A percentile compares a stretch with the other conserved stretches of the same genome.
phyloP scores from a whole-genome alignment of 352 stramenopile genomes.

The Phytophthora fragariae region DNA sequence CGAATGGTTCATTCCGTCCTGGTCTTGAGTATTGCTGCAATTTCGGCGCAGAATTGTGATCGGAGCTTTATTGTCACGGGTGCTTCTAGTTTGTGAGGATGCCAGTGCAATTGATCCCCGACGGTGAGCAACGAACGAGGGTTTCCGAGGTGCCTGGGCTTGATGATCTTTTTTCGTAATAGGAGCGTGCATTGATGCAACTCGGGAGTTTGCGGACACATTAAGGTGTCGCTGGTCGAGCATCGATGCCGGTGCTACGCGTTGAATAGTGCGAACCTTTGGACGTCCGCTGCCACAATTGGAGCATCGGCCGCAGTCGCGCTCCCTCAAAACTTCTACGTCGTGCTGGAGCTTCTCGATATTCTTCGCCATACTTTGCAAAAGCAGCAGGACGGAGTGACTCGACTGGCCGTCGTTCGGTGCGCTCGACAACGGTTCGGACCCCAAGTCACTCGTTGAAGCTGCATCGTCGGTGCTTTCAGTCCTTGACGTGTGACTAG shows the following conservation, averaged over 20 bases:
- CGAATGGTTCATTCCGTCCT: neutral
- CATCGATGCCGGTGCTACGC: neutral
- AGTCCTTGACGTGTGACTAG: neutral
- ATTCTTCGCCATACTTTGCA: slow-evolving; percentile 3
- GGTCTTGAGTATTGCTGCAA: neutral
- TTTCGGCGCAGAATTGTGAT: neutral
- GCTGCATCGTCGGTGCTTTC: neutral
- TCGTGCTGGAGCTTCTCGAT: neutral
- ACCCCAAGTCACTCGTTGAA: neutral
- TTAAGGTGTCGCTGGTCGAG: neutral
- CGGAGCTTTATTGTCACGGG: neutral
- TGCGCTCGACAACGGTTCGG: neutral
- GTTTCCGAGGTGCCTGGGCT: neutral
- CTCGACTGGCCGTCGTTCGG: neutral
- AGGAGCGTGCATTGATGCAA: neutral
- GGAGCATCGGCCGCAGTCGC: neutral
- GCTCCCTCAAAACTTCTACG: neutral
- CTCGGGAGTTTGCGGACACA: neutral
- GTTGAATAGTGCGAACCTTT: neutral
- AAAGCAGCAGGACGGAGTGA: neutral
- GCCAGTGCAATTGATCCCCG: neutral
- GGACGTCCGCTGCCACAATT: neutral
- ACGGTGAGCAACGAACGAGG: neutral
- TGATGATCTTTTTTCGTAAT: neutral
- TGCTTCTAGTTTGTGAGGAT: neutral